Base-by-base conservation (phyloP, 179 eudicot species). In the Carnegiea gigantea region DNA sequence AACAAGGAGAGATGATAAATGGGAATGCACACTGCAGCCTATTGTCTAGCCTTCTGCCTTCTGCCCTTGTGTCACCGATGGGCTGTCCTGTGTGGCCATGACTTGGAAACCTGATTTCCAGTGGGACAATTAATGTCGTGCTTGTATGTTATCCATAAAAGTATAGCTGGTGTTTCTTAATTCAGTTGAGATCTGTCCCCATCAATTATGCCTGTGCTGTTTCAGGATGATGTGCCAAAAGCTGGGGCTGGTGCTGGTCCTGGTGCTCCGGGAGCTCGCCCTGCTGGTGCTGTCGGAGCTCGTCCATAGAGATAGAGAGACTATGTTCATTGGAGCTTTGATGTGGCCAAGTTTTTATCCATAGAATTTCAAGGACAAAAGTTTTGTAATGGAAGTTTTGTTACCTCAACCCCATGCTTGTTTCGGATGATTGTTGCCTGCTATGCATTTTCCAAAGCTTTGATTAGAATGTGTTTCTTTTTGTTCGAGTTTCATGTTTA, bases 211-310 rank as follows among this genome's bases (percentile, higher is more conserved):
- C 3, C 13, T 80, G 23, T 73, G 21, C 14, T 12, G n/a, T 84
- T 77, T 51, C 78, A 84, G 86, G 86, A 84, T 68, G 86, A 84
- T 11, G 13, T 59, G 1, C 81, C 86, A 5, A 84, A 73, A 73
- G 48, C 77, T 78, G 86, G 84, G 26, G 86, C 86, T 36, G 71
- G 15, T n/a, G n/a, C 73, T 36, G 73, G 44, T 70, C 44, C 44
- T 15, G 73, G 44, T 70, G 73, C 73, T 18, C 59, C 81, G 44
- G 83, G 83, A 43, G 86, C 86, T 80, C 83, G 80, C 14, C 83
- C 83, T 60, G 83, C 83, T 44, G 80, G 49, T 30, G 79, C 78
- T 46, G 46, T 59, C 0, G 85, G 54, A 44, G 75, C 83, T 64
- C 84, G 80, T 21, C 48, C 84, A 14, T 65, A 44, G 18, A 15